Evolutionary conservation across 371 early-diverging fungal species (phyloP), one percentile per base, ranked within the genome.

Genomic region (Rhizopus sp.): DNA sequence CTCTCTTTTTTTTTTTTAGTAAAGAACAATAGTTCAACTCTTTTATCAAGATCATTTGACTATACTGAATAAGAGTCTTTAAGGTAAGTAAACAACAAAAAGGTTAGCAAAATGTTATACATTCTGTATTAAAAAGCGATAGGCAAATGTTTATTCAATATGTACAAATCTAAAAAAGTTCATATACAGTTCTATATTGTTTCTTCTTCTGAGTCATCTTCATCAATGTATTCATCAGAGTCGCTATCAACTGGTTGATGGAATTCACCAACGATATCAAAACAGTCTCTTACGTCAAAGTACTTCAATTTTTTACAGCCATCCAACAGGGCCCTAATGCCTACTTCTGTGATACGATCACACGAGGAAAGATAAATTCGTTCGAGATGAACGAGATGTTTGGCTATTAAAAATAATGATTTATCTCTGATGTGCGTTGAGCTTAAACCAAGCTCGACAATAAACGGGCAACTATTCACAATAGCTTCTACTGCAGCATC

Each of bases 221-320:
- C 16, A 38, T 64, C 59, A 35, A 50, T 55, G 52, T 56, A 55
- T n/a, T 38, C 56, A 40, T 55, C 50, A 6, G 53, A 37, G 6
- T 57, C 50, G 1, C n/a, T 17, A 42, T 16, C 45, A 40, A 23
- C 44, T 41, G 10, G 29, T 31, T 41, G 37, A 16, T 17, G 17
- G 41, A 48, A 46, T 2, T 41, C 31, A 2, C 65, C 60, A 4
- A 66, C 52, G 7, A 66, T 55, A 42, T 62, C 58, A 44, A 40
- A 62, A 38, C 66, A 66, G 15, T 62, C 56, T 10, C 42, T 17
- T 2, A 62, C 47, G 54, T 59, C 57, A 30, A 66, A 17, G 35
- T 58, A 35, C 7, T 55, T 50, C 34, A 66, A 48, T 0, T 47
- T 41, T 47, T 50, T 57, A 15, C 54, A 62, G 37, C 51, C 32